Conservation (phyloP, 257 asterid species). For the Ilex asprella region DNA sequence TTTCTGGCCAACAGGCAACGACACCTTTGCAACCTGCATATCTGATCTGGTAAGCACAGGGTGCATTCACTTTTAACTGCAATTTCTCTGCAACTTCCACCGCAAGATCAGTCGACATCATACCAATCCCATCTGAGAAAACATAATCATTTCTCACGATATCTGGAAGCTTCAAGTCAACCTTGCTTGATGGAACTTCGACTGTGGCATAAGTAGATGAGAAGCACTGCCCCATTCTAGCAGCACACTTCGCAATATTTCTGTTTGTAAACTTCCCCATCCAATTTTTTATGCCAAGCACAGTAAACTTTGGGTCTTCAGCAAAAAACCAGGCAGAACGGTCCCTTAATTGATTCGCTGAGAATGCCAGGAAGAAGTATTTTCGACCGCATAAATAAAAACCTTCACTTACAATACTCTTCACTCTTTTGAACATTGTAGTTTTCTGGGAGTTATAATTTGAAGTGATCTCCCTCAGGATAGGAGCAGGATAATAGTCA, state of each 20-base stretch:
- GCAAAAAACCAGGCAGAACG: conserved; percentile 98
- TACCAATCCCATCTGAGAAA: conserved; percentile 94
- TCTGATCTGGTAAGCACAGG: conserved; percentile 88
- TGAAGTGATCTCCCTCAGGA: conserved; percentile 46
- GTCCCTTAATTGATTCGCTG: conserved; percentile 84
- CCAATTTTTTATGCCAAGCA: conserved; percentile 51
- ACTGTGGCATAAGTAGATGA: conserved; percentile 95
- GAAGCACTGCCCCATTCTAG: conserved; percentile 94
- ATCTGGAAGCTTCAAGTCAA: conserved; percentile 38
- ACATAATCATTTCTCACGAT: conserved; percentile 48
- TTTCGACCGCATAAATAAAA: conserved; percentile 68
- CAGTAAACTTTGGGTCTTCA: conserved; percentile 35
- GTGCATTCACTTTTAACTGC: conserved; percentile 44
- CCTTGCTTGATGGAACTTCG: conserved; percentile 41
- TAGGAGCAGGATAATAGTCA: conserved; percentile 45
- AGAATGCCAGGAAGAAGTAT: conserved; percentile 77
- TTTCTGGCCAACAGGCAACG: conserved; percentile 70
- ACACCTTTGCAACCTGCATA: conserved; percentile 92
- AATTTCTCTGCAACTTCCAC: conserved; percentile 65
- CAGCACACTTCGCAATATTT: conserved; percentile 84
- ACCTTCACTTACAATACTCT: conserved; percentile 38
- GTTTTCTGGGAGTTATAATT: conserved; percentile 45
- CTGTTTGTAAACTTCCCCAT: conserved; percentile 66
- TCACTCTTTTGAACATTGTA: conserved; percentile 64
- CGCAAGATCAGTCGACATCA: conserved; percentile 67